Percentiles rank a stretch among this genome's conserved stretches.
Conservation (phyloP, 805 yeast genomes). For the Yamadazyma takamatsuzukensis region DNA sequence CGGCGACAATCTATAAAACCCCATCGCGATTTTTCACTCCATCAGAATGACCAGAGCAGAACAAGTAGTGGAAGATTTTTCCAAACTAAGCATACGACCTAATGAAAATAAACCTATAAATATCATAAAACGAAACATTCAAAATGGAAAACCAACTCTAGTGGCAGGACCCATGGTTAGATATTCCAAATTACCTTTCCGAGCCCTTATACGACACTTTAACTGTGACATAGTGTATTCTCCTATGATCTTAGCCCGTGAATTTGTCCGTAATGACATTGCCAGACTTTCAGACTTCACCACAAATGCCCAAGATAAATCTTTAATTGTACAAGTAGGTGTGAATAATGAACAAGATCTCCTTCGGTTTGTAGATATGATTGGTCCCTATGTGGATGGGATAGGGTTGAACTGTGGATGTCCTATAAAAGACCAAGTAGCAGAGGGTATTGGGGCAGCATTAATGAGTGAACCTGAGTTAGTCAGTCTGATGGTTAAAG, state of each 20-base stretch:
- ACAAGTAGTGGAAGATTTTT: no score
- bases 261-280: constrained; percentile 77
- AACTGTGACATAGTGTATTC: constrained; percentile 81
- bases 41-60: no score
- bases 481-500: constrained; percentile 78
- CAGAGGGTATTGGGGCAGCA: constrained; percentile 97
- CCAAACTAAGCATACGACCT: no score
- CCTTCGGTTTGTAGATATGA: constrained; percentile 78
- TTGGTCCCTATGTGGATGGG: constrained; percentile 89
- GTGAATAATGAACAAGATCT: constrained; percentile 80
- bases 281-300: constrained; percentile 86
- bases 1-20: no score
- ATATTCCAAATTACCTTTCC: constrained; percentile 88
- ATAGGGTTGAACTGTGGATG: constrained; percentile 97
- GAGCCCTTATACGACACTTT: constrained; percentile 70
- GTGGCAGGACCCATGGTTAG: constrained; percentile 93
- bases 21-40: no score
- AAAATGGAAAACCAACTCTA: constrained; percentile 31
- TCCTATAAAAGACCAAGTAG: constrained; percentile 90
- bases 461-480: constrained; percentile 78
- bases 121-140: constrained; percentile 24
- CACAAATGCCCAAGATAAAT: constrained; percentile 66
- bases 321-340: constrained; percentile 87
- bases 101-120: constrained; percentile 31
- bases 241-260: constrained; percentile 96